These are phyloP conservation scores for Picochlorum sp. DNA, from an alignment of 139 green algal genomes.

Conservation along the genomic window DNA sequence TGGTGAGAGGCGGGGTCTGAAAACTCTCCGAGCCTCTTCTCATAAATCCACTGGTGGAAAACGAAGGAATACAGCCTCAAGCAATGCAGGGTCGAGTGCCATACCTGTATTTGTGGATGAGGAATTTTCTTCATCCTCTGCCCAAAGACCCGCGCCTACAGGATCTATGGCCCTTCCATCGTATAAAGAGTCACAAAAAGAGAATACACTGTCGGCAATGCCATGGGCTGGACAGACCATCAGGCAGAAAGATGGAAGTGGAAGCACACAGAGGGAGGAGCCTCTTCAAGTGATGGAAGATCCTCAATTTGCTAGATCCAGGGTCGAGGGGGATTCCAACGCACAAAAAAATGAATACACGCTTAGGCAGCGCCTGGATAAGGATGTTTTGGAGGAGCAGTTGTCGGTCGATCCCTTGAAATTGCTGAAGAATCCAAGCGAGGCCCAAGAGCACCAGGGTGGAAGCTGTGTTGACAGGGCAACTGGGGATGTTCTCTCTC, in stretches of 20 bases:
- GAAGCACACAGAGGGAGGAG: background rate
- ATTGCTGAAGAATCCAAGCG: background rate
- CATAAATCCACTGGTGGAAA: too few relatives aligned
- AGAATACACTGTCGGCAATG: conserved; percentile 32
- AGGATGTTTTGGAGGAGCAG: background rate
- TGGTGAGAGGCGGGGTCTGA: conserved; percentile 27
- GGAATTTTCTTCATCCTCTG: conserved; percentile 35
- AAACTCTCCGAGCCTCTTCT: conserved; percentile 6
- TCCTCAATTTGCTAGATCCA: background rate
- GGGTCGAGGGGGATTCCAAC: too few relatives aligned
- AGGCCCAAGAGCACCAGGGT: background rate
- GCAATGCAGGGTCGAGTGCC: background rate
- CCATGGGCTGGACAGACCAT: conserved; percentile 38
- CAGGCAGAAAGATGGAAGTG: conserved; percentile 21
- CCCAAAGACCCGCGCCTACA: conserved; percentile 8
- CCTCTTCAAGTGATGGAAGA: background rate
- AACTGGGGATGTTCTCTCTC: background rate
- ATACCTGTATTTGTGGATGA: conserved; percentile 60
- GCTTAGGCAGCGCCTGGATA: background rate
- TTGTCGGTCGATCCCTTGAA: conserved; percentile 4
- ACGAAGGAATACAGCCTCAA: too few relatives aligned
- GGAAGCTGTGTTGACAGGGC: background rate
- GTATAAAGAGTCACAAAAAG: conserved; percentile 37
- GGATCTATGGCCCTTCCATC: conserved; percentile 20
- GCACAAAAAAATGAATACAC: too few relatives aligned